These are phyloP conservation scores for Cyberlindnera euphorbiae DNA, from an alignment of 805 yeast genomes.

Conservation along the genomic window DNA sequence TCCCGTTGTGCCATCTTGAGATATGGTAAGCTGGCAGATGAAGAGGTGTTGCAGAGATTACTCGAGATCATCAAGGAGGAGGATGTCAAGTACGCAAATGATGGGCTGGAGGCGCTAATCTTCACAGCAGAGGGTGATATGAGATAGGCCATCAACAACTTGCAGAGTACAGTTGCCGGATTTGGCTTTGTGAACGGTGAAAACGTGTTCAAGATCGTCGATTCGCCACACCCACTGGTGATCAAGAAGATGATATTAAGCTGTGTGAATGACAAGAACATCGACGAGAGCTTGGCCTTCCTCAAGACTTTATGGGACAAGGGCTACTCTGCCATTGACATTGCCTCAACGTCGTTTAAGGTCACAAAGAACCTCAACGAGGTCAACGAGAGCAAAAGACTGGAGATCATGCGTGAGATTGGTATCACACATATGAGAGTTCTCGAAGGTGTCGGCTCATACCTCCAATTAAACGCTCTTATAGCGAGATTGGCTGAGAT, in stretches of 20 bases:
- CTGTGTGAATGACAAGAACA: constrained; percentile 34
- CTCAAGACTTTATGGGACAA: constrained; percentile 75
- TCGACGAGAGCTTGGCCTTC: constrained; percentile 62
- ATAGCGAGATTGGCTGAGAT: constrained; percentile 46
- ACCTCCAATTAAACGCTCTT: constrained; percentile 81
- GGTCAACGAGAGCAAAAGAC: constrained; percentile 59
- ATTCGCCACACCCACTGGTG: constrained; percentile 90
- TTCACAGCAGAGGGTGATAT: constrained; percentile 98
- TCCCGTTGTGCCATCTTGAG: constrained; percentile 93
- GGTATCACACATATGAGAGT: constrained; percentile 92
- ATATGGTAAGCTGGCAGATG: constrained; percentile 75
- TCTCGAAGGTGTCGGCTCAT: constrained; percentile 87
- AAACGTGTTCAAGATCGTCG: constrained; percentile 92
- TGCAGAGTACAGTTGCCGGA: constrained; percentile 93
- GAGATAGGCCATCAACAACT: constrained; percentile 95
- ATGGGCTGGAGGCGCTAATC: constrained; percentile 87
- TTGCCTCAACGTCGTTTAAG: constrained; percentile 83
- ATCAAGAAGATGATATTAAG: constrained; percentile 64
- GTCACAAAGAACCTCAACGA: constrained; percentile 76
- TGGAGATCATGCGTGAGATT: constrained; percentile 78
- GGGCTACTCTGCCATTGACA: constrained; percentile 92
- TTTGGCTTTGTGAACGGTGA: constrained; percentile 87
- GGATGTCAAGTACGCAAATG: constrained; percentile 72
- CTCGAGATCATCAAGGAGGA: constrained; percentile 68
- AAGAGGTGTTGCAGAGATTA: constrained; percentile 74